Evolutionary conservation across 805 yeast genomes (phyloP).

Genomic region (Metschnikowia aberdeeniae): DNA sequence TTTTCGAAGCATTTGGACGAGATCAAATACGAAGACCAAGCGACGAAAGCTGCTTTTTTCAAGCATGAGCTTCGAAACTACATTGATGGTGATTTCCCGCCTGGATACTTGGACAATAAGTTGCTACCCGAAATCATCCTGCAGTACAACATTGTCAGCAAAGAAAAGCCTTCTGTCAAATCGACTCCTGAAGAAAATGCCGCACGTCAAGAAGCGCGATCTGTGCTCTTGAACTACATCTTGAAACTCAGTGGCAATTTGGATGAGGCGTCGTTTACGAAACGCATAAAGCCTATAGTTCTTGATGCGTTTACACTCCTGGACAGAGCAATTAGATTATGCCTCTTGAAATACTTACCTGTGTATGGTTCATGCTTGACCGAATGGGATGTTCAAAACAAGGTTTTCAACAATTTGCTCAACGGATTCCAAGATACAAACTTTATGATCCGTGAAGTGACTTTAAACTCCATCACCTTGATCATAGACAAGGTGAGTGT

Average conservation of each 20-base stretch:
- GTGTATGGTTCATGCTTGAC: conserved; percentile 47
- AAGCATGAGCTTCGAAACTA: conserved; percentile 27
- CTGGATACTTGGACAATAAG: conserved; percentile 52
- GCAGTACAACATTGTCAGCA: conserved; percentile 30
- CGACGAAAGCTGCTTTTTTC: conserved; percentile 48
- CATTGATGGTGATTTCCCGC: conserved; percentile 36
- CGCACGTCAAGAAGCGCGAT: conserved; percentile 35
- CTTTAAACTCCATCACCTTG: conserved; percentile 61
- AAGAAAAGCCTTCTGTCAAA: conserved; percentile 23
- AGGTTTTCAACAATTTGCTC: conserved; percentile 62
- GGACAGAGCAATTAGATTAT: conserved; percentile 74
- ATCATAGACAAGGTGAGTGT: conserved; percentile 65
- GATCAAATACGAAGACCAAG: conserved; percentile 48
- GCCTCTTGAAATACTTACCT: conserved; percentile 64
- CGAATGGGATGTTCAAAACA: conserved; percentile 60
- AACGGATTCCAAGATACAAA: conserved; percentile 87
- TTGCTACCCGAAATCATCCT: conserved; percentile 67
- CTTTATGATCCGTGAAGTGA: conserved; percentile 72
- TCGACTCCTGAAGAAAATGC: conserved; percentile 27
- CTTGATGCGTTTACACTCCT: conserved; percentile 57
- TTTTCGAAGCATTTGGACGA: conserved; percentile 54
- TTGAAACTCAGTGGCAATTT: conserved; percentile 32
- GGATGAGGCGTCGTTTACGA: conserved; percentile 33
- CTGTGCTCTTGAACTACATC: conserved; percentile 39
- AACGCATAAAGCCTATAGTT: conserved; percentile 56